Evolutionary conservation across 148 eudicot species (phyloP), one percentile per base, ranked within the genome.

Genomic region (Nyssa sinensis): DNA sequence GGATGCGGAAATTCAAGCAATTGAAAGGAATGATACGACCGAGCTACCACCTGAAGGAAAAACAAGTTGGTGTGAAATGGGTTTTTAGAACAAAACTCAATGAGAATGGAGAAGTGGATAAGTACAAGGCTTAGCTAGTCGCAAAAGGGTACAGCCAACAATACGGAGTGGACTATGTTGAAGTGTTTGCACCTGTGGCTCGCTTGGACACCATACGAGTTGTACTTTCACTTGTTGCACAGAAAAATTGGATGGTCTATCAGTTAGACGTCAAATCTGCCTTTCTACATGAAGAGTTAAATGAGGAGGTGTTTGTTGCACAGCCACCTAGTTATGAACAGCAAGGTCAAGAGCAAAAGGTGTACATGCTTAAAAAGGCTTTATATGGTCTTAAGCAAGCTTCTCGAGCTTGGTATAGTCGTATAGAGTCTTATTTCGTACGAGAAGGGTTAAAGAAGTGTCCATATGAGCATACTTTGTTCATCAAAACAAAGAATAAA

Each of bases 31-130:
- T 59, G 62, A 59, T 59, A 59, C 5, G 21, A 59, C 1, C 2
- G 10, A 59, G 0, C n/a, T 59, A 21, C 62, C 25, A 21, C 4
- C 3, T 59, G 62, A 21, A 59, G 62, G 8, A 21, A 59, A 59
- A 27, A 59, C n/a, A 59, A 0, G 28, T 59, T 21, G 62, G 62
- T 2, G 25, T 59, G 11, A 59, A 59, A 59, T 59, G 62, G 62
- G 62, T 59, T 7, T 59, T 21, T 1, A 59, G n/a, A 11, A 59
- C 62, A 7, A 59, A 59, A 11, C 28, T 59, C 25, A 59, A 59
- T 59, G 62, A 59, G 29, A 59, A 59, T 59, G 62, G 62, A n/a
- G 62, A 59, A 25, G 25, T 59, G 25, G 62, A 59, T 21, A 59
- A 59, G 28, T 25, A 21, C 21, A 59, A 59, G 29, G 62, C 7